phyloP scores from a whole-genome alignment of 768 basidiomycete genomes.

The Leccinum boreale region DNA sequence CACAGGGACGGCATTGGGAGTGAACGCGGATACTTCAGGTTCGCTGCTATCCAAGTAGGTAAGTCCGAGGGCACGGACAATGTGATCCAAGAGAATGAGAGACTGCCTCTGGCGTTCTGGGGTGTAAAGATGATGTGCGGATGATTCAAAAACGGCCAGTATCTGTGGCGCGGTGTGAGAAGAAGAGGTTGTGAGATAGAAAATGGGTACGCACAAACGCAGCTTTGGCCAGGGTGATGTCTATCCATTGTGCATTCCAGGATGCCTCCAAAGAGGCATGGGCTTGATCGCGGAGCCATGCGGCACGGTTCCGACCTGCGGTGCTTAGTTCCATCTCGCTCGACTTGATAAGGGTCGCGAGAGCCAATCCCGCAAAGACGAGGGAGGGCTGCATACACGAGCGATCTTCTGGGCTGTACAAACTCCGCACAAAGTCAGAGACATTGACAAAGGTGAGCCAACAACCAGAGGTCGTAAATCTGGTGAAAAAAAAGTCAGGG shows the following conservation, averaged over 20 bases:
- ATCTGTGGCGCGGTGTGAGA: conserved; percentile 44
- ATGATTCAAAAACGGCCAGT: conserved; percentile 74
- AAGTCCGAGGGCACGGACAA: conserved; percentile 55
- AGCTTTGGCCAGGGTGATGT: conserved; percentile 67
- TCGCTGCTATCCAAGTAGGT: conserved; percentile 58
- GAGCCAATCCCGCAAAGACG: conserved; percentile 62
- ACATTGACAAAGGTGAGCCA: conserved; percentile 70
- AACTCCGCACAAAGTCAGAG: conserved; percentile 47
- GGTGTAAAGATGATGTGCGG: conserved; percentile 64
- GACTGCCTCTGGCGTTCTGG: conserved; percentile 51
- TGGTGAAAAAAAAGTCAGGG: conserved; percentile 27
- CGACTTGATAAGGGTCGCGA: conserved; percentile 70
- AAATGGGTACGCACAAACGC: conserved; percentile 49
- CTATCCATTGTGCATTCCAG: conserved; percentile 49
- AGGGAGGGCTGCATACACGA: conserved; percentile 66
- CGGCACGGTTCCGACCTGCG: conserved; percentile 54
- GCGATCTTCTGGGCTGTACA: conserved; percentile 52
- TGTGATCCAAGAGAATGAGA: conserved; percentile 58
- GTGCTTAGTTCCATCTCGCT: conserved; percentile 60
- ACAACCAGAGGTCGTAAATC: conserved; percentile 61
- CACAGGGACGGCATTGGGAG: conserved; percentile 48
- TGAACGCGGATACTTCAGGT: conserved; percentile 49
- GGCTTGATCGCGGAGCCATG: conserved; percentile 55
- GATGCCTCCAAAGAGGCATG: conserved; percentile 52
- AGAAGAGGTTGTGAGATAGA: background rate